phyloP scores from a whole-genome alignment of 768 basidiomycete genomes.

The Pleurotus salmoneostramineus region DNA sequence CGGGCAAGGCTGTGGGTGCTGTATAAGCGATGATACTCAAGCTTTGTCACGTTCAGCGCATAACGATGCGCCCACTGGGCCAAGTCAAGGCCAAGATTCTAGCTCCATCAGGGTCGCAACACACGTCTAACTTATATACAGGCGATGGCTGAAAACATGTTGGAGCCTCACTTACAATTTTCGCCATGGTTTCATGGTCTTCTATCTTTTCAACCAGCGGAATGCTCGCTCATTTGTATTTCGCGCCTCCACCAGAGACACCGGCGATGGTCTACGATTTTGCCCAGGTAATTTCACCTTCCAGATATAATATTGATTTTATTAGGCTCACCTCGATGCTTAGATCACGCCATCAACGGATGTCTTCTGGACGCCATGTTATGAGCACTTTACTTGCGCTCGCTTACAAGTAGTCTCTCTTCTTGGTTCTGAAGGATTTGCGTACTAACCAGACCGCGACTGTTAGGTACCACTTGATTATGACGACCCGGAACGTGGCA shows the following conservation, averaged over 20 bases:
- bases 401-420: not conserved
- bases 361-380: not conserved
- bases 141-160: no score
- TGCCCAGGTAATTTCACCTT: not conserved
- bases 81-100: no score
- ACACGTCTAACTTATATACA: no score
- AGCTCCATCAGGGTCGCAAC: no score
- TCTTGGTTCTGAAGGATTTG: not conserved
- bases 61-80: no score
- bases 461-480: conserved; percentile 43
- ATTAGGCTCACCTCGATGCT: not conserved
- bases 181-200: no score
- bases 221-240: no score
- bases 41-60: no score
- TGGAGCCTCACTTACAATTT: no score
- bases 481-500: conserved; percentile 28
- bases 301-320: not conserved
- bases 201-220: no score
- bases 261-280: not conserved
- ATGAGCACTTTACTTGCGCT: not conserved
- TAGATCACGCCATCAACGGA: not conserved
- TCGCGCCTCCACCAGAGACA: not conserved
- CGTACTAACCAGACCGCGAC: not conserved
- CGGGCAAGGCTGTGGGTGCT: no score
- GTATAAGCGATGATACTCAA: no score